Evolutionary conservation across 2,329 filamentous ascomycete genomes (phyloP).

Genomic region (Ophiostoma pallidulum): DNA sequence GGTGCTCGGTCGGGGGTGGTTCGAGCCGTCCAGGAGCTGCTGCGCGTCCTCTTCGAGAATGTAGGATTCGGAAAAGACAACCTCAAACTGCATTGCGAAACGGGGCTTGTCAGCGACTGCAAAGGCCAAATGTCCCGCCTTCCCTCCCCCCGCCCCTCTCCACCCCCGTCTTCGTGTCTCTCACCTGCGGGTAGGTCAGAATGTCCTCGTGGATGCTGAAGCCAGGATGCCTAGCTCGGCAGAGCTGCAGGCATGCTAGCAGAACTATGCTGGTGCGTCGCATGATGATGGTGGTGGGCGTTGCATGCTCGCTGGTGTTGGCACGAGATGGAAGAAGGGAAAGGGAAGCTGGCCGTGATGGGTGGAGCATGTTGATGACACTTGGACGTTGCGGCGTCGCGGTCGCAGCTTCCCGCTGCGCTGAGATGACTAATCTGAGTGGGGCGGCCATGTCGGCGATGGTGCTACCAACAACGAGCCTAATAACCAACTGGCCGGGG

Average conservation of each 20-base stretch:
- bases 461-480: no score
- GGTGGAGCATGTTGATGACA: slow-evolving; percentile 3
- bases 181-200: slow-evolving; percentile 80
- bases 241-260: slow-evolving; percentile 36
- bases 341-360: background rate
- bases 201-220: slow-evolving; percentile 89
- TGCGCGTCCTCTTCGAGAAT: slow-evolving; percentile 63
- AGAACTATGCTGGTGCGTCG: slow-evolving; percentile 38
- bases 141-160: no score
- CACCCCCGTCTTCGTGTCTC: slow-evolving; percentile 21
- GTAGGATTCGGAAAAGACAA: slow-evolving; percentile 64
- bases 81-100: slow-evolving; percentile 62
- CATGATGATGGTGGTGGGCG: slow-evolving; percentile 36
- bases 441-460: no score
- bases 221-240: slow-evolving; percentile 38
- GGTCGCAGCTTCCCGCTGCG: background rate
- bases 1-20: background rate
- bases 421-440: background rate
- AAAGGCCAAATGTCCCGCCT: background rate
- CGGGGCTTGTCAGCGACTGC: slow-evolving; percentile 1
- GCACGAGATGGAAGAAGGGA: background rate
- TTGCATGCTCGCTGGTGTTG: slow-evolving; percentile 19
- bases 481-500: no score
- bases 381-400: background rate
- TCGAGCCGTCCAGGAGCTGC: slow-evolving; percentile 40